phyloP scores from a whole-genome alignment of 306 rosid species.

The Mimosa bimucronata region DNA sequence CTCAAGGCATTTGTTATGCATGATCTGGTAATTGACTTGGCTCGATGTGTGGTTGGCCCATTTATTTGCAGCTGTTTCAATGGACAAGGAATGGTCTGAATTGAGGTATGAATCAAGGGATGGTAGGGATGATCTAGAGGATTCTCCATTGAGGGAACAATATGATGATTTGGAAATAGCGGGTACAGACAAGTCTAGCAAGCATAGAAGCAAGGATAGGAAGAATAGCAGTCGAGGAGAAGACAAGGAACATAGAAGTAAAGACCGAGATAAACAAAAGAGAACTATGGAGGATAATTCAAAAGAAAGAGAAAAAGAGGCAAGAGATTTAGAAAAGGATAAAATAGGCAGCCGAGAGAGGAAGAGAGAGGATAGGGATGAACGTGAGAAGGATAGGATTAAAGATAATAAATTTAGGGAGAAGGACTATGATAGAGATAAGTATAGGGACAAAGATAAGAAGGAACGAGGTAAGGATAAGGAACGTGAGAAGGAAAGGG shows the following conservation, averaged over 20 bases:
- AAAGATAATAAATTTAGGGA: constrained; percentile 69
- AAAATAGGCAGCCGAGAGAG: constrained; percentile 59
- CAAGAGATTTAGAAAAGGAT: constrained; percentile 59
- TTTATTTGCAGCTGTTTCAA: constrained; percentile 35
- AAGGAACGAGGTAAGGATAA: constrained; percentile 71
- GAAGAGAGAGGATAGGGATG: constrained; percentile 79
- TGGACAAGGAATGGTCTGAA: constrained; percentile 69
- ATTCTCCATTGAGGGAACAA: constrained; percentile 47
- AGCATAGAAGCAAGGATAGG: constrained; percentile 76
- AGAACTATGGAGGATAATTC: constrained; percentile 52
- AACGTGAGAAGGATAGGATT: constrained; percentile 67
- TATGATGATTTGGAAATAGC: constrained; percentile 50
- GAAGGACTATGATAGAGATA: constrained; percentile 74
- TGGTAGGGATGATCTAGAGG: constrained; percentile 55
- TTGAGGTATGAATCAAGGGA: constrained; percentile 44
- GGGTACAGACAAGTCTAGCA: constrained; percentile 58
- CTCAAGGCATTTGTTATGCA: neutral
- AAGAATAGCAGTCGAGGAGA: constrained; percentile 70
- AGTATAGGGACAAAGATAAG: constrained; percentile 63
- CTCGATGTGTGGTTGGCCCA: neutral
- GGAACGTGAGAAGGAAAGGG: constrained; percentile 64
- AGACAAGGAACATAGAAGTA: constrained; percentile 72
- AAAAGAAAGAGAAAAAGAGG: constrained; percentile 60
- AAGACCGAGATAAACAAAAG: constrained; percentile 63
- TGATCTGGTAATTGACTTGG: neutral